Conservation (phyloP, 2,329 filamentous ascomycete genomes). For the Fusarium nisikadoi region DNA sequence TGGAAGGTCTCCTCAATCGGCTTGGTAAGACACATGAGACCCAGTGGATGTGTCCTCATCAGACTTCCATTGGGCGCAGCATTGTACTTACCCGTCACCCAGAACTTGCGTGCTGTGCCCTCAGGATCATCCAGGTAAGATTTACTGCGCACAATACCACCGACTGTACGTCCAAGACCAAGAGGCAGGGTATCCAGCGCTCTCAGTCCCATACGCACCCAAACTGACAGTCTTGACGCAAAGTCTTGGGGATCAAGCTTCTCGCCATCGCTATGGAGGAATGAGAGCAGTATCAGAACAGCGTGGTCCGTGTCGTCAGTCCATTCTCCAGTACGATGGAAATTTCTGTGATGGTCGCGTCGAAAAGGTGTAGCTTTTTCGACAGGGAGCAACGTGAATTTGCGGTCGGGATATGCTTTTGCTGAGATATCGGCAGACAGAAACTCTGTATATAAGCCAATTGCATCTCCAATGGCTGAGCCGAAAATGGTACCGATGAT, state of each 20-base stretch:
- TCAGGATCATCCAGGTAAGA: conserved; percentile 55
- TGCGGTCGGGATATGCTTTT: conserved; percentile 50
- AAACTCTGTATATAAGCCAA: conserved; percentile 66
- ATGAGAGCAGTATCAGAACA: conserved; percentile 60
- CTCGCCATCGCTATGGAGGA: conserved; percentile 55
- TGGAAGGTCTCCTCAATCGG: conserved; percentile 56
- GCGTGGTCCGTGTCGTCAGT: conserved; percentile 67
- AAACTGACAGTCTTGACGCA: conserved; percentile 57
- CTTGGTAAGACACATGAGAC: conserved; percentile 57
- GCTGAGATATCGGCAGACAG: conserved; percentile 51
- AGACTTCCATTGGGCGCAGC: conserved; percentile 63
- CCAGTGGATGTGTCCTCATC: conserved; percentile 64
- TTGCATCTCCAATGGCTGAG: conserved; percentile 64
- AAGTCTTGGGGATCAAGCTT: conserved; percentile 53
- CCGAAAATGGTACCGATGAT: conserved; percentile 60
- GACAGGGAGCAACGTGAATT: conserved; percentile 53
- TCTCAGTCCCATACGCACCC: conserved; percentile 59
- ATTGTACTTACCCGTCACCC: conserved; percentile 53
- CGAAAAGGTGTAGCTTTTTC: conserved; percentile 54
- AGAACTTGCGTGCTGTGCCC: conserved; percentile 52
- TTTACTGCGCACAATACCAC: conserved; percentile 54
- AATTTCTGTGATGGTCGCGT: conserved; percentile 57
- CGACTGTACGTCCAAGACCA: conserved; percentile 60
- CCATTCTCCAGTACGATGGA: conserved; percentile 57
- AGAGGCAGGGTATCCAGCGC: conserved; percentile 59